Evolutionary conservation across 1,284 basidiomycete species (phyloP).

Genomic region (Microbotryum silenes-acaulis): DNA sequence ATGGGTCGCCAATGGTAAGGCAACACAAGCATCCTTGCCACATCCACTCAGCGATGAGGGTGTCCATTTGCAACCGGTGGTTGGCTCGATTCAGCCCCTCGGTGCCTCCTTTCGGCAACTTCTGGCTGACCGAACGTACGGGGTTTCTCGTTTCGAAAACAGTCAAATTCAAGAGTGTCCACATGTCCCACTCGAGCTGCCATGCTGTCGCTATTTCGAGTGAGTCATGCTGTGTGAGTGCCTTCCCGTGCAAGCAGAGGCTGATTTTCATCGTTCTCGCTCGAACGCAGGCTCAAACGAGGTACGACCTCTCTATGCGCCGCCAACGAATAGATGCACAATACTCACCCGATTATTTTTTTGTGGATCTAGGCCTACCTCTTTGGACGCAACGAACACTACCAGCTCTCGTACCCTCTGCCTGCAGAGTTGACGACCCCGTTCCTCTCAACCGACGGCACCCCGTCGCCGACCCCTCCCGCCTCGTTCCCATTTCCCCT

Average conservation of each 20-base stretch:
- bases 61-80: too few species aligned
- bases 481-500: slow-evolving; percentile 58
- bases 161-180: slow-evolving; percentile 56
- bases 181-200: slow-evolving; percentile 63
- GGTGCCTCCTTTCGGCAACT: slow-evolving; percentile 31
- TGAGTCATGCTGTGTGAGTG: slow-evolving; percentile 15
- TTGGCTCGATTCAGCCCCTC: background rate
- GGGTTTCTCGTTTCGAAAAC: background rate
- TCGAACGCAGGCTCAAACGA: slow-evolving; percentile 16
- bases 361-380: slow-evolving; percentile 54
- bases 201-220: slow-evolving; percentile 65
- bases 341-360: background rate
- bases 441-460: slow-evolving; percentile 50
- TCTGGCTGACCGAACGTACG: slow-evolving; percentile 1
- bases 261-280: background rate
- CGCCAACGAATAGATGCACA: background rate
- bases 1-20: slow-evolving; percentile 63
- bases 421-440: slow-evolving; percentile 8
- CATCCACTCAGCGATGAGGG: too few species aligned
- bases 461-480: slow-evolving; percentile 38
- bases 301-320: slow-evolving; percentile 32
- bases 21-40: too few species aligned
- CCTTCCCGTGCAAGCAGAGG: background rate
- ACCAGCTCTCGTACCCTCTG: slow-evolving; percentile 39
- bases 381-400: slow-evolving; percentile 64